A percentile compares a stretch with the other conserved stretches of the same genome.
phyloP scores from a whole-genome alignment of 2,329 filamentous ascomycete genomes.

The Colletotrichum lindemuthianum region DNA sequence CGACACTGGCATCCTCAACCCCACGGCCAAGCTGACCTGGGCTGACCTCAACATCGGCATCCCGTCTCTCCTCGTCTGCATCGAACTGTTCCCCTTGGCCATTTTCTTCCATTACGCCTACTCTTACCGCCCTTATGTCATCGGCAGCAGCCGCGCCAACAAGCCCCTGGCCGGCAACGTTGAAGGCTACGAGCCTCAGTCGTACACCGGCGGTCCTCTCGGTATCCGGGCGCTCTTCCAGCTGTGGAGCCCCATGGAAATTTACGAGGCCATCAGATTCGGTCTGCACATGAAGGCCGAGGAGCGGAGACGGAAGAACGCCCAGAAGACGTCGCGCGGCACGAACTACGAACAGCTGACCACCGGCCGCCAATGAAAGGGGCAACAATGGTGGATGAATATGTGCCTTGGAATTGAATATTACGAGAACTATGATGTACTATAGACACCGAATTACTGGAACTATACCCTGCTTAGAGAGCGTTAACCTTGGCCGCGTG shows the following conservation, averaged over 20 bases:
- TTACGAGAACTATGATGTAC: background rate
- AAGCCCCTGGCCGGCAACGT: conserved; percentile 27
- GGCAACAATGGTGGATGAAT: background rate
- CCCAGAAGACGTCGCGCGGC: background rate
- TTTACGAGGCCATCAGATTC: conserved; percentile 19
- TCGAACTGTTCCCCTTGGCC: conserved; percentile 42
- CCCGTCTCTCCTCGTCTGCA: conserved; percentile 38
- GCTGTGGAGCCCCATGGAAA: conserved; percentile 30
- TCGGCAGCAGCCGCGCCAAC: conserved; percentile 24
- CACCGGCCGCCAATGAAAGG: background rate
- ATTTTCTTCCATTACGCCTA: conserved; percentile 40
- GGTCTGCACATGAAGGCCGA: conserved; percentile 30
- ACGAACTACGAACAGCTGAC: background rate
- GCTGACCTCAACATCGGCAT: conserved; percentile 40
- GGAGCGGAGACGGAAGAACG: conserved; percentile 6
- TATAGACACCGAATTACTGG: background rate
- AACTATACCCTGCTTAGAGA: background rate
- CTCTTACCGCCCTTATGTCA: conserved; percentile 38
- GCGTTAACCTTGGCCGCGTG: conserved; percentile 54
- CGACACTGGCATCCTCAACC: conserved; percentile 35
- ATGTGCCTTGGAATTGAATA: background rate
- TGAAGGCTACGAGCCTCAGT: conserved; percentile 31
- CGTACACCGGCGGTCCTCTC: conserved; percentile 39
- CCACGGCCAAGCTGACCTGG: conserved; percentile 38
- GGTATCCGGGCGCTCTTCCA: conserved; percentile 35